A percentile compares a stretch with the other conserved stretches of the same genome.
These are phyloP conservation scores for Lycium ferocissimum DNA, from an alignment of 257 asterid genomes.

Conservation along the genomic window DNA sequence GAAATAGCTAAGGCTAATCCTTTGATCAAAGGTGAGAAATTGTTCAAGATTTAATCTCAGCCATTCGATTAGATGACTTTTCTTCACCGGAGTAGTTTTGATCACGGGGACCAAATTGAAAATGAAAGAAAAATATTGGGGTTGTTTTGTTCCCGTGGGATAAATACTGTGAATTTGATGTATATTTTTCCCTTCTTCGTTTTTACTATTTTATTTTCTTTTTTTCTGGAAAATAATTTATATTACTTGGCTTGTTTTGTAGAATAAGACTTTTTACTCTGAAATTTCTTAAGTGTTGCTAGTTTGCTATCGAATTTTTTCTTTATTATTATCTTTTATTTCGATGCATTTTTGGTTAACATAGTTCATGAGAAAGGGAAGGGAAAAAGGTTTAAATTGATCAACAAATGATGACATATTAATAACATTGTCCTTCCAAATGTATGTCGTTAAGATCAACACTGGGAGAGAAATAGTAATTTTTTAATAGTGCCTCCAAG, in stretches of 20 bases:
- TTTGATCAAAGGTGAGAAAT: conserved; percentile 52
- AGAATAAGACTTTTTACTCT: neutral
- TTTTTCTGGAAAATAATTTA: conserved; percentile 29
- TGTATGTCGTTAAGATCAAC: too few relatives aligned
- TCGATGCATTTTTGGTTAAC: too few relatives aligned
- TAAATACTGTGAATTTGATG: conserved; percentile 28
- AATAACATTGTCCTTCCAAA: too few relatives aligned
- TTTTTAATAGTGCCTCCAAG: too few relatives aligned
- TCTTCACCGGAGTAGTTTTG: neutral
- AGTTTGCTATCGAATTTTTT: too few relatives aligned
- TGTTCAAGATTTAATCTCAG: conserved; percentile 55
- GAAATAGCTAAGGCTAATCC: conserved; percentile 93
- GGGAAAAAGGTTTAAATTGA: too few relatives aligned
- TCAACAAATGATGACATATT: too few relatives aligned
- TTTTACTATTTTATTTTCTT: too few relatives aligned
- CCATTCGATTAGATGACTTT: conserved; percentile 38
- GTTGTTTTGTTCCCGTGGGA: neutral
- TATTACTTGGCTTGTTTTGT: conserved; percentile 29
- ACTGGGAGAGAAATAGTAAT: too few relatives aligned
- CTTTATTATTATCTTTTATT: too few relatives aligned
- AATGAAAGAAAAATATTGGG: neutral
- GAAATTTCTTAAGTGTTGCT: too few relatives aligned
- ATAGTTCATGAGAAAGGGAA: too few relatives aligned
- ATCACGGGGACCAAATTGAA: neutral
- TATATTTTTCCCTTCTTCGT: neutral